phyloP scores from a whole-genome alignment of 129 eudicot species.

The Saposhnikovia divaricata region DNA sequence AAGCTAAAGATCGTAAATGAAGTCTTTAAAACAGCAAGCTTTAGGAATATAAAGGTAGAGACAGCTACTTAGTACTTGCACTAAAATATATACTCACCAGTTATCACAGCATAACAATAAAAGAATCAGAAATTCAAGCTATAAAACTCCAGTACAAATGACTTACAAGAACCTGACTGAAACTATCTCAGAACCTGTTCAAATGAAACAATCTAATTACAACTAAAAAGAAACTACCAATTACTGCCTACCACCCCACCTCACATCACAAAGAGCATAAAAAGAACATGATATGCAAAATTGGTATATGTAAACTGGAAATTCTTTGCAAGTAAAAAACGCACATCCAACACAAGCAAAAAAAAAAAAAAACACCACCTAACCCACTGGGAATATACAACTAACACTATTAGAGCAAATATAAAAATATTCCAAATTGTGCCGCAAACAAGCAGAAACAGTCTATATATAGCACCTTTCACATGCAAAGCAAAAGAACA shows the following conservation, averaged over 20 bases:
- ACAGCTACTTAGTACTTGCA: no score
- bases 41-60: neutral
- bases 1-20: neutral
- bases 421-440: neutral
- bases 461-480: neutral
- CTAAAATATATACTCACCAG: no score
- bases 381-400: neutral
- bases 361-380: neutral
- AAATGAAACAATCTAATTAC: neutral
- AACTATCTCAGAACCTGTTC: neutral
- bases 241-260: neutral
- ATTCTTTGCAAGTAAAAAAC: neutral
- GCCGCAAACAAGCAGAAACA: neutral
- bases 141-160: neutral
- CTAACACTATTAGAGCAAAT: neutral
- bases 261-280: neutral
- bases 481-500: neutral
- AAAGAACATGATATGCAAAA: neutral
- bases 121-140: neutral
- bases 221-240: neutral
- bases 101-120: no score
- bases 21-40: neutral
- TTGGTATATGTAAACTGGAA: neutral
- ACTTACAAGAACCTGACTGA: neutral
- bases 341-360: neutral